A percentile compares a stretch with the other conserved stretches of the same genome.
These are phyloP conservation scores for Fibroporia radiculosa DNA, from an alignment of 768 basidiomycete genomes.

Conservation along the genomic window DNA sequence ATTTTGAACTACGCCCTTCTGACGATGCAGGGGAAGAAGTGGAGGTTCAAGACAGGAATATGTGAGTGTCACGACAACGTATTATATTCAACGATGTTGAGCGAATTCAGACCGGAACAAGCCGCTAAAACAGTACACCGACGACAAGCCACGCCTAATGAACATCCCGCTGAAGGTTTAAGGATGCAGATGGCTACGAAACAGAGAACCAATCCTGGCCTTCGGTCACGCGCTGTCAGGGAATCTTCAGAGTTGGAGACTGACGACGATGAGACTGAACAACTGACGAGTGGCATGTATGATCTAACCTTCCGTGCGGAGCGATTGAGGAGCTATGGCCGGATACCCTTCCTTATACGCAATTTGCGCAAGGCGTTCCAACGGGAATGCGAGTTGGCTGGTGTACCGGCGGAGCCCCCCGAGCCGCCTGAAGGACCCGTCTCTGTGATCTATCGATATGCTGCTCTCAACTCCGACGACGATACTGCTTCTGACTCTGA, in stretches of 20 bases:
- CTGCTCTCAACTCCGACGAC: conserved; percentile 6
- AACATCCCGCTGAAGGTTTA: no score
- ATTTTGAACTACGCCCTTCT: no score
- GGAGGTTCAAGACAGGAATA: no score
- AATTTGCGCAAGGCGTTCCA: conserved; percentile 44
- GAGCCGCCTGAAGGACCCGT: conserved; percentile 15
- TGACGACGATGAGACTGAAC: conserved; percentile 8
- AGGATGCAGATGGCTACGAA: no score
- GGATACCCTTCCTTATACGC: conserved; percentile 50
- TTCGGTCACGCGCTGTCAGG: no score
- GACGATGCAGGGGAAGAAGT: no score
- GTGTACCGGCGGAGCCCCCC: conserved; percentile 26
- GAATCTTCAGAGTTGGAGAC: conserved; percentile 2
- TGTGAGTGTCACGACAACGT: no score
- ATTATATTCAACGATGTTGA: no score
- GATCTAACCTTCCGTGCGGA: conserved; percentile 4
- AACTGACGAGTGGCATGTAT: conserved; percentile 12
- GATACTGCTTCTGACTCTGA: background rate
- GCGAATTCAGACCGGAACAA: no score
- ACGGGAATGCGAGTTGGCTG: conserved; percentile 29
- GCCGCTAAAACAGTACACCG: no score
- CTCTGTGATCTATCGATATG: conserved; percentile 18
- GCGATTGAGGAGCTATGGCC: conserved; percentile 8
- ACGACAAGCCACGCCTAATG: no score
- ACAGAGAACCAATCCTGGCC: no score